Evolutionary conservation across 768 basidiomycete species (phyloP).

Genomic region (Mycena alexandri): DNA sequence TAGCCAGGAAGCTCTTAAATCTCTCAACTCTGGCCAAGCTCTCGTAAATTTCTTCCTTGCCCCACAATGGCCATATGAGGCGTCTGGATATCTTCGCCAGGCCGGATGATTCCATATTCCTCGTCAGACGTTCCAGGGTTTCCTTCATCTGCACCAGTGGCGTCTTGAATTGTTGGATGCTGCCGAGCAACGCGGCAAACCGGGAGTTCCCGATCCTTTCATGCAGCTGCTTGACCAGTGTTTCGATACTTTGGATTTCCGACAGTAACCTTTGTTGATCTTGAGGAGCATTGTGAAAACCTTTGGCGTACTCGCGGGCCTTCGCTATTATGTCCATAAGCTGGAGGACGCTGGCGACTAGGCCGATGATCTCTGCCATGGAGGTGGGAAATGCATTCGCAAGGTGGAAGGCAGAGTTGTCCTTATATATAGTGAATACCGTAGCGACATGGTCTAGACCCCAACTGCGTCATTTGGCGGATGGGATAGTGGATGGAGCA

Average conservation of each 20-base stretch:
- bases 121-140: not conserved
- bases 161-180: not conserved
- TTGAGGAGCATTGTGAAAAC: too few relatives aligned
- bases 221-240: not conserved
- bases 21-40: not conserved
- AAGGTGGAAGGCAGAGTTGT: too few relatives aligned
- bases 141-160: conserved; percentile 1
- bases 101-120: not conserved
- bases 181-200: not conserved
- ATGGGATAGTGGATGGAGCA: too few relatives aligned
- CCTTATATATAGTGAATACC: too few relatives aligned
- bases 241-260: conserved; percentile 4
- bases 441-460: too few relatives aligned
- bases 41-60: conserved; percentile 4
- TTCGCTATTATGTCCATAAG: not conserved
- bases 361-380: not conserved
- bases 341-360: not conserved
- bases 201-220: not conserved
- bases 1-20: not conserved
- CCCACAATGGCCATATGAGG: conserved; percentile 12
- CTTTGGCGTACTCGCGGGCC: too few relatives aligned
- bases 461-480: too few relatives aligned
- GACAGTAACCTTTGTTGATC: conserved; percentile 2
- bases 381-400: too few relatives aligned
- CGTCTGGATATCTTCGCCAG: not conserved